Evolutionary conservation across 2,329 filamentous ascomycete genomes (phyloP), one percentile per base, ranked within the genome.

Genomic region (Periconia sp.): DNA sequence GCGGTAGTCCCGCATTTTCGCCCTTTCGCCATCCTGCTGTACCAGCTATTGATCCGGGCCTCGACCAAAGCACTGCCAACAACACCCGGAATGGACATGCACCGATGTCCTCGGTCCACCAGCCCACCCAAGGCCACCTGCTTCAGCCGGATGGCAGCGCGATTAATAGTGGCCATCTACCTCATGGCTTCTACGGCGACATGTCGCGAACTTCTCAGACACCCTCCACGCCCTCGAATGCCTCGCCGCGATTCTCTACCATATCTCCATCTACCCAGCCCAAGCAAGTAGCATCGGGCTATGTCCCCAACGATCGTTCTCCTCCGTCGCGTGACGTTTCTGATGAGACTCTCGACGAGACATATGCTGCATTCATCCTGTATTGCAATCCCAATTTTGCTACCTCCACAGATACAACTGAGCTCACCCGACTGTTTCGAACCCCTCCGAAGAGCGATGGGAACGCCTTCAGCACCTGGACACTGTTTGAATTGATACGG

Each of bases 351-450:
- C 85, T 96, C 52, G 88, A 92, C 61, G 84, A 92, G 65, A 86
- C 89, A 36, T 96, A 92, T 66, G 85, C 92, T 46, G 71, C 77
- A 54, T 96, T 96, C 67, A 88, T 96, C 58, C 78, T 96, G 43
- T 89, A 91, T 70, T 96, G 92, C 77, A 96, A 96, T 68, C 92
- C 92, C 4, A 85, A 82, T 30, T 85, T 96, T 36, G 78, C 87
- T 3, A 66, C 78, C n/a, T 79, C 83, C 12, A 81, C 82, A 30
- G 87, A 95, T 69, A 87, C 88, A 1, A 70, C 78, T 3, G 83
- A 86, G 40, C 73, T 96, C 34, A 82, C 85, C 43, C 88, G 88
- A 57, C 83, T 84, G 10, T 96, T 96, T 67, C 82, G 86, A 33
- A 84, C 77, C 19, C 89, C 89, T 2, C 92, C 92, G 4, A 90